Conservation (phyloP, 768 basidiomycete species). For the Mycena chlorophos region DNA sequence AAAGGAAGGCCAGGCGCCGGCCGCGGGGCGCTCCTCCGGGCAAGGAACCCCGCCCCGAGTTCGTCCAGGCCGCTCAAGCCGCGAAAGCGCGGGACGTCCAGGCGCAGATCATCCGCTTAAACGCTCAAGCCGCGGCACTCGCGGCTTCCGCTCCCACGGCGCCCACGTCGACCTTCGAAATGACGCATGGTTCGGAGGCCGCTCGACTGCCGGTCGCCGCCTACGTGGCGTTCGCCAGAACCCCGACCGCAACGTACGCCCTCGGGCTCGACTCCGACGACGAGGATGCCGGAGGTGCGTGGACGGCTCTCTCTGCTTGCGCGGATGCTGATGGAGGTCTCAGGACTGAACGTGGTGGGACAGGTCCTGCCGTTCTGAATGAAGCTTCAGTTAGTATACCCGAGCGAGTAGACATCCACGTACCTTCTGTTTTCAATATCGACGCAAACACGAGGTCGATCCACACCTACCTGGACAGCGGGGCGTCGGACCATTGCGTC, state of each 20-base stretch:
- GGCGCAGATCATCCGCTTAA: neutral
- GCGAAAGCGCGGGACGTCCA: neutral
- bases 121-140: neutral
- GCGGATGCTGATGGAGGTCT: neutral
- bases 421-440: neutral
- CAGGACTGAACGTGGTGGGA: constrained; percentile 3
- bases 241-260: neutral
- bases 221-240: neutral
- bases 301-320: neutral
- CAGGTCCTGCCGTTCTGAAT: constrained; percentile 7
- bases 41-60: neutral
- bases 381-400: neutral
- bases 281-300: neutral
- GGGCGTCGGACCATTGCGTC: constrained; percentile 4
- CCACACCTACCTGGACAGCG: neutral
- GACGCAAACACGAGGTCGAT: neutral
- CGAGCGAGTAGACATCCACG: neutral
- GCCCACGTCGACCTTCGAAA: neutral
- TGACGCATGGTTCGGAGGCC: too few species aligned
- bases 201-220: neutral
- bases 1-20: constrained; percentile 28
- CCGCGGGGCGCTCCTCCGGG: constrained; percentile 2
- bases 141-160: neutral
- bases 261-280: neutral
- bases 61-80: neutral